Evolutionary conservation across 305 asterid species (phyloP).

Genomic region (Withania somnifera): DNA sequence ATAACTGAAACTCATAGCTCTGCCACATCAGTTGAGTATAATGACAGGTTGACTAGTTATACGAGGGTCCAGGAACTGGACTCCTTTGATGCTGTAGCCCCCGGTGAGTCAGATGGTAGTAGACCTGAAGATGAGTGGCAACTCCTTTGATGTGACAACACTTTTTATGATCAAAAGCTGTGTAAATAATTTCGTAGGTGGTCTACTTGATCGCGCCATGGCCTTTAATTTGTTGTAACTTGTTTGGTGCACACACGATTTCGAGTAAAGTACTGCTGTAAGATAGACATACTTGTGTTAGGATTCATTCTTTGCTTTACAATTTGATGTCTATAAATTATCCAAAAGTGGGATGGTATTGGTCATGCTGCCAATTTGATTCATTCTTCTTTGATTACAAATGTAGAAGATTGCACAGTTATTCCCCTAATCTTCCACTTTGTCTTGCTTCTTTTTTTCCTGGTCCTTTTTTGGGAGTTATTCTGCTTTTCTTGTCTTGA

Average conservation of each 20-base stretch:
- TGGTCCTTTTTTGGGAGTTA: background rate
- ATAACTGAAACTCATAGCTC: conserved; percentile 45
- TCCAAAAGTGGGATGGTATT: background rate
- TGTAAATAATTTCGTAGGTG: conserved; percentile 5
- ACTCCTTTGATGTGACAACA: conserved; percentile 42
- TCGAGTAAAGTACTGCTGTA: background rate
- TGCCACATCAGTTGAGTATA: conserved; percentile 15
- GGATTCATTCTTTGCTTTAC: background rate
- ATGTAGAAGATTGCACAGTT: background rate
- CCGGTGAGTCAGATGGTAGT: conserved; percentile 23
- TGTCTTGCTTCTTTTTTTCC: background rate
- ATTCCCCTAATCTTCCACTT: background rate
- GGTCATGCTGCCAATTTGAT: background rate
- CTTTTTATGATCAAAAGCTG: conserved; percentile 1
- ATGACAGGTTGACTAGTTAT: conserved; percentile 3
- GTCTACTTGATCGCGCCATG: background rate
- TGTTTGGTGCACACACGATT: background rate
- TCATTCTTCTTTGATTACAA: background rate
- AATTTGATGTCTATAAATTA: background rate
- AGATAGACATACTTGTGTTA: conserved; percentile 1
- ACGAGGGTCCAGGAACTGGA: conserved; percentile 20
- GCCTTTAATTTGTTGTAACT: background rate
- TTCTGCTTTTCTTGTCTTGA: background rate
- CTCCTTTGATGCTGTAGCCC: conserved; percentile 13
- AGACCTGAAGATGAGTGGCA: conserved; percentile 93